Conservation (phyloP, 2,329 filamentous ascomycete species). For the Gyromitra esculenta region DNA sequence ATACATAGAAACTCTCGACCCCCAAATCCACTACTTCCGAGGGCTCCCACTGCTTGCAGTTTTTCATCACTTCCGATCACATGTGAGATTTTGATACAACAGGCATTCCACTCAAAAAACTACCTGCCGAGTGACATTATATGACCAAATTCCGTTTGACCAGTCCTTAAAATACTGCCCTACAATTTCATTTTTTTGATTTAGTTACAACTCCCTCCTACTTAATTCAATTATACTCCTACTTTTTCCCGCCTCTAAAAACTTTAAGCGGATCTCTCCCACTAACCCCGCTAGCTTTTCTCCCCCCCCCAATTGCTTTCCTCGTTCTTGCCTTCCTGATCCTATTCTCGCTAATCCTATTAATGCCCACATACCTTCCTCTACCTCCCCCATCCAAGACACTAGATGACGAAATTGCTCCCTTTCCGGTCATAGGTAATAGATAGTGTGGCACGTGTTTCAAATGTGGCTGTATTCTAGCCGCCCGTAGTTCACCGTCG, state of each 20-base stretch:
- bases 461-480: conserved; percentile 85
- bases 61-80: too few relatives aligned
- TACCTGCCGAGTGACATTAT: too few relatives aligned
- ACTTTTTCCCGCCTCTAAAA: conserved; percentile 69
- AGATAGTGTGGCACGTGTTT: conserved; percentile 96
- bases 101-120: too few relatives aligned
- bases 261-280: conserved; percentile 87
- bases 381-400: conserved; percentile 66
- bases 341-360: conserved; percentile 52
- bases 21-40: too few relatives aligned
- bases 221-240: background rate
- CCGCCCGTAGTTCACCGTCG: conserved; percentile 85
- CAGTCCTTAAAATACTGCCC: too few relatives aligned
- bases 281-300: conserved; percentile 68
- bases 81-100: too few relatives aligned
- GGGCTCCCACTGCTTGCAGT: too few relatives aligned
- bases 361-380: conserved; percentile 61
- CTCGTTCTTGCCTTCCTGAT: conserved; percentile 62
- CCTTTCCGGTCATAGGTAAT: conserved; percentile 79
- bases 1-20: too few relatives aligned
- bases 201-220: background rate
- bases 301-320: conserved; percentile 62
- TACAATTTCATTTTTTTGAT: background rate
- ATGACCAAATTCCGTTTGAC: too few relatives aligned
- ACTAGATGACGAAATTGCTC: conserved; percentile 63